Conservation (phyloP, 257 asterid genomes). For the Striga asiatica region DNA sequence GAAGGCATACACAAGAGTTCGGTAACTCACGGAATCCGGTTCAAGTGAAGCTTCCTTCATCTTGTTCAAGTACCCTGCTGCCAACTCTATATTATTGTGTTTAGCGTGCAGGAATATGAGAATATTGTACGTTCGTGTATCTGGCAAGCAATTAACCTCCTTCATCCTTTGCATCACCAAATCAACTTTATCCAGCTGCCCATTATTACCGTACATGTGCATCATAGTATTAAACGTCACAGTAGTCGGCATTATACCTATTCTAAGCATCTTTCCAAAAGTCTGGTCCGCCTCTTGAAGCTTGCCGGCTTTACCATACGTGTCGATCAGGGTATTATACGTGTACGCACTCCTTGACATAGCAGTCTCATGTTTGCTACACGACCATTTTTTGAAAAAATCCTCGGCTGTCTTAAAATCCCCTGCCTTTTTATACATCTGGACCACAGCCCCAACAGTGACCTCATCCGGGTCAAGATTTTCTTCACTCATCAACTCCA, state of each 20-base stretch:
- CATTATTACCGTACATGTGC: conserved; percentile 79
- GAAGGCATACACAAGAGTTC: conserved; percentile 79
- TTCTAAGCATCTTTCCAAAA: conserved; percentile 57
- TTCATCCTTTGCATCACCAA: conserved; percentile 60
- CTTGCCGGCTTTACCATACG: conserved; percentile 86
- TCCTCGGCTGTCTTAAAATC: conserved; percentile 74
- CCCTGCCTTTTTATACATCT: conserved; percentile 86
- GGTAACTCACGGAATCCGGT: conserved; percentile 81
- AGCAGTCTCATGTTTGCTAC: conserved; percentile 17
- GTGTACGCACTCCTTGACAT: conserved; percentile 39
- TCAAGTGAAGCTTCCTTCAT: conserved; percentile 72
- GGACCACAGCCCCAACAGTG: conserved; percentile 76
- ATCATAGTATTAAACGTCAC: conserved; percentile 92
- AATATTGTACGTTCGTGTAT: conserved; percentile 75
- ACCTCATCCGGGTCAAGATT: conserved; percentile 86
- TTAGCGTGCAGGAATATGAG: conserved; percentile 76
- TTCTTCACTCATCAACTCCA: conserved; percentile 56
- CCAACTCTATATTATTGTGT: conserved; percentile 52
- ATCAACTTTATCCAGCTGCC: conserved; percentile 52
- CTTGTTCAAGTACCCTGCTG: conserved; percentile 49
- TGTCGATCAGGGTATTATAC: conserved; percentile 77
- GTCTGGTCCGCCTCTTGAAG: conserved; percentile 60
- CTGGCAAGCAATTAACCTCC: conserved; percentile 54
- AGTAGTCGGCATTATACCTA: conserved; percentile 56
- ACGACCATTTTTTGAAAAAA: conserved; percentile 74